Conservation (phyloP, 305 asterid genomes). For the Fraxinus xanthoxyloides region DNA sequence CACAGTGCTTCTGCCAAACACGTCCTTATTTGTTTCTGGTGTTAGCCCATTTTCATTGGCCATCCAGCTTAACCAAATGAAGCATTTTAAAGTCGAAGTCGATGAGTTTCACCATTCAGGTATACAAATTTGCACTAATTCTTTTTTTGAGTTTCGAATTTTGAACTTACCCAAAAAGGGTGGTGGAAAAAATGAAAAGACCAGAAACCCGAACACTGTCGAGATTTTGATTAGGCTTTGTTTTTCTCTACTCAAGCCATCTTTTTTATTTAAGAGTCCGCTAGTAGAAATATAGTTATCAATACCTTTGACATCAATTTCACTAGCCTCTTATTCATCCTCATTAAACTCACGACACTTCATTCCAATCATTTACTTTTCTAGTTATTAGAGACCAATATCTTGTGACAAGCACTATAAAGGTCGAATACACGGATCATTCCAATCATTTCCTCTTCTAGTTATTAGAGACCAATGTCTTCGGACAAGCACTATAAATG, state of each 20-base stretch:
- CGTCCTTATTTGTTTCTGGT: constrained; percentile 72
- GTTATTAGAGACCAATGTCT: no score
- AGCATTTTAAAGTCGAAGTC: constrained; percentile 55
- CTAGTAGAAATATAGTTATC: neutral
- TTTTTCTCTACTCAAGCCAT: neutral
- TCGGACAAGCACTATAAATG: no score
- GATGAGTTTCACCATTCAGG: constrained; percentile 48
- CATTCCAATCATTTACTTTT: neutral
- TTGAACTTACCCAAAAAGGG: neutral
- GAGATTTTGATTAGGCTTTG: neutral
- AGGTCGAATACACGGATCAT: no score
- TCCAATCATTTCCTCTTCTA: neutral
- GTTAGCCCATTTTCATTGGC: constrained; percentile 79
- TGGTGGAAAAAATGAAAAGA: neutral
- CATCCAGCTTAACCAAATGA: constrained; percentile 73
- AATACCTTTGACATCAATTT: neutral
- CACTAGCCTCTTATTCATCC: neutral
- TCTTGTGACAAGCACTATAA: no score
- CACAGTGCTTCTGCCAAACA: constrained; percentile 61
- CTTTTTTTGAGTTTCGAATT: neutral
- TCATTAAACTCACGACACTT: neutral
- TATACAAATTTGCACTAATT: constrained; percentile 2
- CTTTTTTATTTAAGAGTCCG: neutral
- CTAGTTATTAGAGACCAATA: no score
- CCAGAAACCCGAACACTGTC: neutral